Evolutionary conservation across 2,329 filamentous ascomycete species (phyloP).

Genomic region (Dactylellina sp.): DNA sequence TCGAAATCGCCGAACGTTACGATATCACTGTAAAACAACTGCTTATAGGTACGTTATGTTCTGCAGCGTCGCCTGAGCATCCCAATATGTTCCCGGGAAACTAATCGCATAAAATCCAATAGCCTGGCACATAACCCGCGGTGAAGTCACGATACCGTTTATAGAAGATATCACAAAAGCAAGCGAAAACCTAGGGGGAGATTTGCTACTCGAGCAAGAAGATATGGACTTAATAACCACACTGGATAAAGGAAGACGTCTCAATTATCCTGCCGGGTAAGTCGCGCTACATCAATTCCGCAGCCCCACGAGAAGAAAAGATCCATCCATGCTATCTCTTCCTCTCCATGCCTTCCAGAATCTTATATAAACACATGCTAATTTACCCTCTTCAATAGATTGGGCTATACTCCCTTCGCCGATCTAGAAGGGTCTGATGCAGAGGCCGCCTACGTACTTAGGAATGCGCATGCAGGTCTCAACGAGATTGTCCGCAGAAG

Average conservation of each 20-base stretch:
- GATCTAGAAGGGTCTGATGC: conserved; percentile 31
- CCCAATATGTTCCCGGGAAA: no score
- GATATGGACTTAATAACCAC: conserved; percentile 25
- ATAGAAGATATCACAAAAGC: neutral
- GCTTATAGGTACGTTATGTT: conserved; percentile 5
- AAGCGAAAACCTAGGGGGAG: neutral
- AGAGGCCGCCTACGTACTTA: neutral
- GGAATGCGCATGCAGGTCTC: neutral
- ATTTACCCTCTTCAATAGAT: neutral
- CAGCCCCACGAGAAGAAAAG: no score
- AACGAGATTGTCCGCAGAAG: neutral
- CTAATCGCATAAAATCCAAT: neutral
- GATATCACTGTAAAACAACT: conserved; percentile 7
- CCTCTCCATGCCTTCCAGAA: no score
- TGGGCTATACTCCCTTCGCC: conserved; percentile 30
- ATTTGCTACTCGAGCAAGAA: conserved; percentile 13
- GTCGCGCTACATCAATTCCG: neutral
- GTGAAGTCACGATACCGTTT: conserved; percentile 10
- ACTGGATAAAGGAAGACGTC: conserved; percentile 11
- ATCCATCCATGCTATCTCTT: no score
- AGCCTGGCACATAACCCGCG: conserved; percentile 42
- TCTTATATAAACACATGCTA: neutral
- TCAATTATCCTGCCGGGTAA: conserved; percentile 12
- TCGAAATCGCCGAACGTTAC: conserved; percentile 32
- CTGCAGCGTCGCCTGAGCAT: neutral